Evolutionary conservation across 768 basidiomycete species (phyloP), one percentile per base, ranked within the genome.

Genomic region (Fomitopsis serialis): DNA sequence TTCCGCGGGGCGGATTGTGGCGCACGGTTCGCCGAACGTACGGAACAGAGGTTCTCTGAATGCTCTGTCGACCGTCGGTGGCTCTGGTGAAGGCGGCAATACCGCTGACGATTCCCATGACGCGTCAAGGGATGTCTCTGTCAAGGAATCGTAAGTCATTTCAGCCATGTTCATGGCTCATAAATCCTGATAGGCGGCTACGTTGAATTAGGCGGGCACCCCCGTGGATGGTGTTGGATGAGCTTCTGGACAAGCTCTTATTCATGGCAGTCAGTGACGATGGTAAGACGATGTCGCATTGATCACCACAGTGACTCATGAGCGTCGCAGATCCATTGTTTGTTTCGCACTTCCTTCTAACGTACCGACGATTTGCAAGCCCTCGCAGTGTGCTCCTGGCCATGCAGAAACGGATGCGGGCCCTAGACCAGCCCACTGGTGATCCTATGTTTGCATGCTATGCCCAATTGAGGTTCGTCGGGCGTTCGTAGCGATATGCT

Each of bases 401-500:
- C 5, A 90, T 94, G 86, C 88, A 92, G 68, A 88, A 90, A 63
- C 83, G 89, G 45, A 86, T 92, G 79, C 81, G 87, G 32, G 81
- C 85, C 58, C 72, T 93, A 13, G 85, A 87, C 62, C 79, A 79
- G 50, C 80, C 85, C 17, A 77, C 79, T 12, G 81, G 82, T 7
- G 89, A 93, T 71, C 86, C 87, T 0, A 85, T 92, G 81, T 87
- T 92, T 68, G 88, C 89, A 8, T 87, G 84, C 61, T 92, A 85
- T 68, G 89, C 88, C 7, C 91, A 93, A 66, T 90, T 92, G 89
- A 82, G 85, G 91, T 89, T 60, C 24, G 67, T 52, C 15, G 29
- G 22, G 22, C 13, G 8, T 27, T 21, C 44, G 43, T 32, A 12
- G 27, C 44, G 44, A 11, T 5, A 29, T 9, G 22, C 11, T 23